Conservation (phyloP, 805 yeast species). For the Candida alai region DNA sequence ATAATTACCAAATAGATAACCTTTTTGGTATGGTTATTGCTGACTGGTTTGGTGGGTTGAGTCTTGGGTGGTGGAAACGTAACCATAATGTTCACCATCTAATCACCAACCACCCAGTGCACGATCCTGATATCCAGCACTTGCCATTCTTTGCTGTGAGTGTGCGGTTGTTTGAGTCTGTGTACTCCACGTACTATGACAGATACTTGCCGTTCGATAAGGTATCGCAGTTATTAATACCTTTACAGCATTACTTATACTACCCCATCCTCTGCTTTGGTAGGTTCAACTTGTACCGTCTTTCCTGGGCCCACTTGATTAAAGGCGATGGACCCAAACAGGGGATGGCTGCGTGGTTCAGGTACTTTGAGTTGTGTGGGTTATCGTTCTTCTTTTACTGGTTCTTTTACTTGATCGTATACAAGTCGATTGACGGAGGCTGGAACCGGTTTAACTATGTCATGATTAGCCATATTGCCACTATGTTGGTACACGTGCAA, state of each 20-base stretch:
- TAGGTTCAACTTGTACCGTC: constrained; percentile 75
- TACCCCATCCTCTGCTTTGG: constrained; percentile 82
- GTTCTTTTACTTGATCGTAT: constrained; percentile 69
- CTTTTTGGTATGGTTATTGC: constrained; percentile 71
- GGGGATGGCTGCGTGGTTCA: constrained; percentile 84
- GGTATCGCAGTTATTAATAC: constrained; percentile 54
- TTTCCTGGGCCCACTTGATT: constrained; percentile 75
- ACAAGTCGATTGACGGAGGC: constrained; percentile 48
- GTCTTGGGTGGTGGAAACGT: constrained; percentile 93
- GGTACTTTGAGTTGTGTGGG: constrained; percentile 75
- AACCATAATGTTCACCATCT: constrained; percentile 93
- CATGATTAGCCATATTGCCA: constrained; percentile 70
- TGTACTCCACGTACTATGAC: constrained; percentile 80
- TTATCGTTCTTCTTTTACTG: constrained; percentile 68
- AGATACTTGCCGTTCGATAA: constrained; percentile 63
- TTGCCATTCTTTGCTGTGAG: constrained; percentile 88
- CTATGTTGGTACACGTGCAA: constrained; percentile 93
- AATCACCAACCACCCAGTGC: constrained; percentile 88
- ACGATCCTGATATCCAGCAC: constrained; percentile 93
- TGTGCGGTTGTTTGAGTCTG: constrained; percentile 58
- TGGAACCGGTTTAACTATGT: constrained; percentile 56
- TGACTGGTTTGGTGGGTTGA: constrained; percentile 80
- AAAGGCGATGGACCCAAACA: constrained; percentile 73
- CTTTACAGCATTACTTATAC: constrained; percentile 64
- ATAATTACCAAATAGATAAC: constrained; percentile 72